Evolutionary conservation across 1,139 yeast genomes (phyloP).

Genomic region (Debaryomycetaceae sp.): DNA sequence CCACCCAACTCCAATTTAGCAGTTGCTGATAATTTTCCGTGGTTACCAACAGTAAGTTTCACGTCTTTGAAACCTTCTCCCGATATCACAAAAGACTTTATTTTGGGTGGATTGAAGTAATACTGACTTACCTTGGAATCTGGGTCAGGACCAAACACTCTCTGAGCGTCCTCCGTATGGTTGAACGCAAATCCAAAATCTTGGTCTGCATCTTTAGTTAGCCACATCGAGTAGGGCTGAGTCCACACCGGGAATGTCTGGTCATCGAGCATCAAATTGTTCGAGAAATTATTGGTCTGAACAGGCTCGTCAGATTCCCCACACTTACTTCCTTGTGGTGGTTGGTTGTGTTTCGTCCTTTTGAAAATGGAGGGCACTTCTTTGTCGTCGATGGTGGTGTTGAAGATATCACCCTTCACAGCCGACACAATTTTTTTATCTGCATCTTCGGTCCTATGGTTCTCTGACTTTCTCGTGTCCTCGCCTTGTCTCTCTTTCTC

Average conservation of each 20-base stretch:
- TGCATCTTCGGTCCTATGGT: neutral
- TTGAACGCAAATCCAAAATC: conserved; percentile 42
- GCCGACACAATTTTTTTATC: neutral
- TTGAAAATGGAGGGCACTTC: conserved; percentile 28
- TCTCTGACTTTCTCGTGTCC: neutral
- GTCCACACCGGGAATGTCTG: conserved; percentile 49
- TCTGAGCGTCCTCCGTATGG: conserved; percentile 40
- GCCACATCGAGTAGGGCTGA: conserved; percentile 46
- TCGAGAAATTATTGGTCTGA: conserved; percentile 46
- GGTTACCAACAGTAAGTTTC: conserved; percentile 22
- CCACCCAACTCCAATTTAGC: conserved; percentile 17
- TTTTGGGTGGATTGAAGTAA: conserved; percentile 46
- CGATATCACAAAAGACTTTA: conserved; percentile 39
- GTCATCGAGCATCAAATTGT: conserved; percentile 40
- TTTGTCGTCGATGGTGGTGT: conserved; percentile 19
- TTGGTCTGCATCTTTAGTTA: conserved; percentile 35
- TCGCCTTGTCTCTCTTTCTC: neutral
- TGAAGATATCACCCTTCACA: neutral
- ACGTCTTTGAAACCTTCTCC: conserved; percentile 27
- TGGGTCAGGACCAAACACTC: conserved; percentile 45
- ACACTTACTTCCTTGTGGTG: conserved; percentile 28
- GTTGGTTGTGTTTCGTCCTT: conserved; percentile 21
- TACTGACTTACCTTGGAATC: conserved; percentile 35
- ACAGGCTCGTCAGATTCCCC: conserved; percentile 25
- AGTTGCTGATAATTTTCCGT: conserved; percentile 33